Percentiles rank a stretch among this genome's conserved stretches.
Conservation (phyloP, 106 monocot genomes). For the Hemerocallis citrina region DNA sequence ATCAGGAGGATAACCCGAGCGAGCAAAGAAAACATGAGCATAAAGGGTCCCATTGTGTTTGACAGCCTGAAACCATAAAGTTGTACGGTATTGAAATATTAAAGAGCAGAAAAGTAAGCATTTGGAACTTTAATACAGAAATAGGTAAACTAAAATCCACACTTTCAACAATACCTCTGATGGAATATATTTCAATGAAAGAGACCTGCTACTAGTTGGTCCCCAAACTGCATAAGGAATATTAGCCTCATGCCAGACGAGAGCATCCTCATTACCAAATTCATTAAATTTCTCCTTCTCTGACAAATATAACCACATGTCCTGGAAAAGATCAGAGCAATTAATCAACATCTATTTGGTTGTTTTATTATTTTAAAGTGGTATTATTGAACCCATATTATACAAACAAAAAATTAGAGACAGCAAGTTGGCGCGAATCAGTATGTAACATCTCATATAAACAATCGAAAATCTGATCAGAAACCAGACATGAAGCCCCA, state of each 20-base stretch:
- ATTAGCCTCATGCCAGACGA: conserved; percentile 95
- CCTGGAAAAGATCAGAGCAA: conserved; percentile 40
- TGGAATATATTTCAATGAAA: conserved; percentile 57
- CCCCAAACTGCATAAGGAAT: conserved; percentile 94
- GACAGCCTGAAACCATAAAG: conserved; percentile 33
- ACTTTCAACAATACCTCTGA: conserved; percentile 56
- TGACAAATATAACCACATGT: conserved; percentile 94
- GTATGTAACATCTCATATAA: no score
- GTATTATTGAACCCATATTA: no score
- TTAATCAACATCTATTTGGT: no score
- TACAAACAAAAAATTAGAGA: no score
- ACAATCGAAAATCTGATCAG: no score
- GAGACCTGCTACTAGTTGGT: conserved; percentile 46
- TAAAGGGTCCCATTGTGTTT: conserved; percentile 89
- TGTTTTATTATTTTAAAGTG: no score
- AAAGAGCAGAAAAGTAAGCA: background rate
- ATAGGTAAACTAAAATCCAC: background rate
- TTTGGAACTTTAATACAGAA: background rate
- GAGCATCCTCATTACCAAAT: conserved; percentile 72
- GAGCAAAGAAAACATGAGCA: conserved; percentile 97
- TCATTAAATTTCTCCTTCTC: conserved; percentile 82
- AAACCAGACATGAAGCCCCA: background rate
- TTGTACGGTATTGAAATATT: background rate
- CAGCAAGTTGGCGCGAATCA: no score
- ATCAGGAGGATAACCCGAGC: conserved; percentile 82